Conservation (phyloP, 2,329 filamentous ascomycete genomes). For the Apiospora aurea region DNA sequence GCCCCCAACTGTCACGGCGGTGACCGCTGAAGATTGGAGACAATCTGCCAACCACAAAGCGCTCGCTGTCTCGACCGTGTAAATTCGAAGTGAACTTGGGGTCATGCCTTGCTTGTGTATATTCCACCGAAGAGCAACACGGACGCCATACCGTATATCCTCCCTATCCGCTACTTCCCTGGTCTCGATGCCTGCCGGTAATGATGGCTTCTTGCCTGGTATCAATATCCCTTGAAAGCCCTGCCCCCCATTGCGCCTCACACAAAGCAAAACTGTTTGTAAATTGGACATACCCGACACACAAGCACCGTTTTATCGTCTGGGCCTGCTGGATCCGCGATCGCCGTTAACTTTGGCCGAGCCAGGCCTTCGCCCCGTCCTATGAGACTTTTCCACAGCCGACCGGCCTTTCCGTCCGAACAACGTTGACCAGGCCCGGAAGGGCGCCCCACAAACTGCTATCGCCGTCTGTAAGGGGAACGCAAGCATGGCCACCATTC, state of each 20-base stretch:
- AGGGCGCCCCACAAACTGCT: slow-evolving; percentile 51
- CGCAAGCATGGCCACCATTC: slow-evolving; percentile 43
- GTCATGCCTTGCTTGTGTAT: neutral
- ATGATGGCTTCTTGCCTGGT: slow-evolving; percentile 23
- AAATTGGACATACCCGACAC: slow-evolving; percentile 35
- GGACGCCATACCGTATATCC: neutral
- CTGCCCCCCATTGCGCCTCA: slow-evolving; percentile 1
- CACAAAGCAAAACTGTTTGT: neutral
- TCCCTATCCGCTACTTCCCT: neutral
- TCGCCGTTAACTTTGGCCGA: slow-evolving; percentile 34
- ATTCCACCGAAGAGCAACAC: neutral
- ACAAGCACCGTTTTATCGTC: slow-evolving; percentile 28
- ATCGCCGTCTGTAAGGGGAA: slow-evolving; percentile 52
- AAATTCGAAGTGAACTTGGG: neutral
- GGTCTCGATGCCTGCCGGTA: neutral
- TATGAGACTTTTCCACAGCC: slow-evolving; percentile 39
- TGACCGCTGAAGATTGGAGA: neutral
- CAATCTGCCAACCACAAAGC: neutral
- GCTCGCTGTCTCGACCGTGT: neutral
- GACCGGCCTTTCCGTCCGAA: slow-evolving; percentile 41
- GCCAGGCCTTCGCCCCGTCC: slow-evolving; percentile 32
- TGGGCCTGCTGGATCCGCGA: slow-evolving; percentile 32
- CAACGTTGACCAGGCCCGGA: slow-evolving; percentile 47
- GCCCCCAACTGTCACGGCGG: neutral
- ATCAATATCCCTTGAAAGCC: slow-evolving; percentile 14